Evolutionary conservation across 108 stramenopile species (phyloP), one percentile per base, ranked within the genome.

Genomic region (Discostella stelligeroides): DNA sequence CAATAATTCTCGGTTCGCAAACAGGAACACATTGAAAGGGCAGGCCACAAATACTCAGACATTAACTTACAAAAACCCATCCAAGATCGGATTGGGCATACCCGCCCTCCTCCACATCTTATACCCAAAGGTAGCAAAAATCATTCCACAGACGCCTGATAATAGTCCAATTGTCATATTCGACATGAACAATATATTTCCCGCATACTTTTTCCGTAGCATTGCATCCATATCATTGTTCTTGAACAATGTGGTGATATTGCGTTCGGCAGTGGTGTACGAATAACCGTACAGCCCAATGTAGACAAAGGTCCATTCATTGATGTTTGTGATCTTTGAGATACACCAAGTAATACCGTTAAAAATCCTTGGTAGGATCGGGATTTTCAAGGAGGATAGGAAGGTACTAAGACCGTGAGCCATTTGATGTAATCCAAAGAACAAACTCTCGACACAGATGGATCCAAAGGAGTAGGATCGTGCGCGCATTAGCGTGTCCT

Each of bases 221-320:
- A 86, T 72, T 10, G 68, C 69, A 20, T 73, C 68, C 82, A 83
- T 86, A 38, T 88, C 89, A 43, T 87, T 86, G 41, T 70, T 67
- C 63, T 81, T 72, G 55, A 95, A 91, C 21, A 95, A 74, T 21
- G 61, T 67, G 1, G 86, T 62, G 27, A 90, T 90, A 27, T 84
- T 82, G 29, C 68, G 54, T 15, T 87, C 90, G 21, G 89, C 86
- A 20, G 73, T 66, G 50, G 67, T 47, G 63, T 84, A 96, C 40
- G 73, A 69, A 51, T 88, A 84, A 0, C 89, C 92, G 72, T 96
- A 89, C n/a, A 95, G 57, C 54, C 88, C 92, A 46, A 85, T 81
- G 38, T 86, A 89, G 3, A 87, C 67, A 61, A 30, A 63, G 29
- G 68, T 21, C 25, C 18, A 66, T 54, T 0, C 47, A 56, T 49